Conservation (phyloP, 139 green algal species). For the Zygnema cylindricum region DNA sequence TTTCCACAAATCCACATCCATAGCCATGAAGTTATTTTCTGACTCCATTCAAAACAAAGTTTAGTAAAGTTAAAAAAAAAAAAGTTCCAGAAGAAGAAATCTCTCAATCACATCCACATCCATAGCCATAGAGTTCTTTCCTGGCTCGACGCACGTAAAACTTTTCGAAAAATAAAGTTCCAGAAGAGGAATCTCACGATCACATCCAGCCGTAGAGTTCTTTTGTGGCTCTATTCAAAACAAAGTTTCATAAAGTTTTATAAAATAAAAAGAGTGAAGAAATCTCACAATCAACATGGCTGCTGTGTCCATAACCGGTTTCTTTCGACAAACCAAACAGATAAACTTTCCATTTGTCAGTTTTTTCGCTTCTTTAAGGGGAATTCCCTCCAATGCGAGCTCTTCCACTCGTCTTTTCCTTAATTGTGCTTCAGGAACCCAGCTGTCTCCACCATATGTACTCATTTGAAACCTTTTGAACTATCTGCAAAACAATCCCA, state of each 20-base stretch:
- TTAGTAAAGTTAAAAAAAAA: no score
- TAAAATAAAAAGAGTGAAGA: not conserved
- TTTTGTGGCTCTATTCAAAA: no score
- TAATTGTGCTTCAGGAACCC: not conserved
- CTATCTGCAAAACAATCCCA: not conserved
- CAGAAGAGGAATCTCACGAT: no score
- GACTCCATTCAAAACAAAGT: no score
- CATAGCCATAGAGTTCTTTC: not conserved
- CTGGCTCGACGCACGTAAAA: not conserved
- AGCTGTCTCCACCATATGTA: conserved; percentile 22
- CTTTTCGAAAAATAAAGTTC: no score
- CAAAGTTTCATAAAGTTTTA: no score
- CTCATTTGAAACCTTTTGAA: not conserved
- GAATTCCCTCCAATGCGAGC: not conserved
- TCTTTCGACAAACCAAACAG: conserved; percentile 1
- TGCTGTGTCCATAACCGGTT: not conserved
- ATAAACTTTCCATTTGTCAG: not conserved
- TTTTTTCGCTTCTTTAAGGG: not conserved
- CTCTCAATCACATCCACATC: not conserved
- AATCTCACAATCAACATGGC: conserved; percentile 7
- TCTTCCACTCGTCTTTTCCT: not conserved
- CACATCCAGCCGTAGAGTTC: no score
- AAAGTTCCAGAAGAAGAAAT: no score
- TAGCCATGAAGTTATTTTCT: no score
- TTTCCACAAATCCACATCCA: no score